These are phyloP conservation scores for Dioscorea cayenensis DNA, from an alignment of 116 monocot genomes.

Conservation along the genomic window DNA sequence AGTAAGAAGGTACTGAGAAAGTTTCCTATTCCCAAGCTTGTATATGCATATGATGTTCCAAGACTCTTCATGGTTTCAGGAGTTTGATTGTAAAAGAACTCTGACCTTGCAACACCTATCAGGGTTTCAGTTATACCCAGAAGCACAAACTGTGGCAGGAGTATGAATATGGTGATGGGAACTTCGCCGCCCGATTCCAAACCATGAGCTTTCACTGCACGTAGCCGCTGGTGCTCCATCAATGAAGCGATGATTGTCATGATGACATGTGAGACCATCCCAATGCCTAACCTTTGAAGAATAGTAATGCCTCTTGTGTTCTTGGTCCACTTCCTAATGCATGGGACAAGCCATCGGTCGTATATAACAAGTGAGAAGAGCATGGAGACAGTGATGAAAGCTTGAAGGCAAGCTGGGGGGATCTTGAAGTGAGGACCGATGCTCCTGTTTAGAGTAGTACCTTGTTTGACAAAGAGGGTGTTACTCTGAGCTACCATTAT, in stretches of 20 bases:
- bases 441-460: no score
- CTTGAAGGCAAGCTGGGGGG: constrained; percentile 1
- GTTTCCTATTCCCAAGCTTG: no score
- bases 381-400: constrained; percentile 6
- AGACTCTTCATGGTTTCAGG: no score
- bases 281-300: constrained; percentile 19
- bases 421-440: not conserved
- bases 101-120: constrained; percentile 5
- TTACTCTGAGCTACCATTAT: no score
- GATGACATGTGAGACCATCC: constrained; percentile 12
- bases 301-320: constrained; percentile 22
- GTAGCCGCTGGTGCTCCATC: constrained; percentile 1
- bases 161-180: constrained; percentile 15
- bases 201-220: constrained; percentile 5
- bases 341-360: constrained; percentile 16
- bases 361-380: constrained; percentile 1
- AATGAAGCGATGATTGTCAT: no score
- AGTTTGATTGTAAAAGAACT: no score
- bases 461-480: no score
- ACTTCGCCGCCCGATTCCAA: not conserved
- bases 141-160: constrained; percentile 23
- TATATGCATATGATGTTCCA: no score
- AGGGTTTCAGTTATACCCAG: constrained; percentile 26
- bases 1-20: constrained; percentile 50
- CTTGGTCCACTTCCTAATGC: constrained; percentile 12